These are phyloP conservation scores for Magnaporthiopsis incrustans DNA, from an alignment of 2,329 filamentous ascomycete species.

Conservation along the genomic window DNA sequence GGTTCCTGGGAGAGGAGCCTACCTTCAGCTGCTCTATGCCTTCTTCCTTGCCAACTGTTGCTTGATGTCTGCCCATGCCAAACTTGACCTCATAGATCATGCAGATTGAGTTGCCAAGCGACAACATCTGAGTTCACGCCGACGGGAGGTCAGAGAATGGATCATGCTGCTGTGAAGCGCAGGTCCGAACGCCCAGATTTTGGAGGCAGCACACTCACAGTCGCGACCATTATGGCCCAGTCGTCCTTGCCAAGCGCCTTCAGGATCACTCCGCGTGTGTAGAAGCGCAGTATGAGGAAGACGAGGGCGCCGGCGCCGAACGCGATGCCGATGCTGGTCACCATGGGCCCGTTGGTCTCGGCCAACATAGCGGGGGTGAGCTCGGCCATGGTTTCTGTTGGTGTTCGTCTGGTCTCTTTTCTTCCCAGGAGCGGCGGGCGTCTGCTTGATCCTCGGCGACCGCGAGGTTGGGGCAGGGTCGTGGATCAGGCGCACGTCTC, in stretches of 20 bases:
- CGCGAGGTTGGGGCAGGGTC: too few relatives aligned
- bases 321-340: neutral
- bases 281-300: constrained; percentile 15
- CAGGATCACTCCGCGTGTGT: constrained; percentile 17
- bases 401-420: neutral
- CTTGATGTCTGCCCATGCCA: constrained; percentile 19
- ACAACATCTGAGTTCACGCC: constrained; percentile 11
- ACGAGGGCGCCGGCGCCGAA: constrained; percentile 6
- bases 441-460: neutral
- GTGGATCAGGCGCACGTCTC: too few relatives aligned
- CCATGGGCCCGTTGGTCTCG: neutral
- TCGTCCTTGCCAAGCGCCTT: constrained; percentile 20
- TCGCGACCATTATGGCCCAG: constrained; percentile 18
- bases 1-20: neutral
- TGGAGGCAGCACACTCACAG: constrained; percentile 9
- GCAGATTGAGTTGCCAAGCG: constrained; percentile 12
- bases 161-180: neutral
- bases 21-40: constrained; percentile 17
- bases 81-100: constrained; percentile 16
- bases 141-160: neutral
- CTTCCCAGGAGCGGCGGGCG: too few relatives aligned
- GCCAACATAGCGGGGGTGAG: neutral
- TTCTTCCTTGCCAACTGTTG: constrained; percentile 14
- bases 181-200: neutral
- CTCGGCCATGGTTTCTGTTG: neutral